A percentile compares a stretch with the other conserved stretches of the same genome.
Evolutionary conservation across 225 moss, liverwort and hornwort species (phyloP).

Genomic region (Anthoceros angustus): DNA sequence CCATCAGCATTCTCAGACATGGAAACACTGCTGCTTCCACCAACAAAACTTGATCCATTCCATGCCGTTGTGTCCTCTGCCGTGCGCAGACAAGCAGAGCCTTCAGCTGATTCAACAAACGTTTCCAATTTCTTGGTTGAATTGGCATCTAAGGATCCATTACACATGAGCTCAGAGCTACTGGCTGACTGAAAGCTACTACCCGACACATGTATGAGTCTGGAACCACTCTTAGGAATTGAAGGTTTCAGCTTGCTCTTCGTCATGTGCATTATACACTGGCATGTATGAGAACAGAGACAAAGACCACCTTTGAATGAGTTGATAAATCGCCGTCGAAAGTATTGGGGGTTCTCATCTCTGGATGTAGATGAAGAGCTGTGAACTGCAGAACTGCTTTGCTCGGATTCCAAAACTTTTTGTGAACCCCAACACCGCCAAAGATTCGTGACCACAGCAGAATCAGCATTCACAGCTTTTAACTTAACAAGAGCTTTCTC

Average conservation of each 20-base stretch:
- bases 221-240: not conserved
- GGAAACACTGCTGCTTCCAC: not conserved
- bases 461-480: slow-evolving; percentile 27
- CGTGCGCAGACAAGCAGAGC: not conserved
- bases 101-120: too few species aligned
- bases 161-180: too few species aligned
- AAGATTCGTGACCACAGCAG: slow-evolving; percentile 26
- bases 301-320: slow-evolving; percentile 71
- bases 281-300: slow-evolving; percentile 65
- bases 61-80: slow-evolving; percentile 6
- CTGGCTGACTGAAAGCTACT: too few species aligned
- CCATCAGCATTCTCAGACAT: slow-evolving; percentile 23
- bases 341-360: slow-evolving; percentile 16
- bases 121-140: too few species aligned
- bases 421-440: slow-evolving; percentile 25
- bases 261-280: slow-evolving; percentile 61
- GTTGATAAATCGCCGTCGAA: slow-evolving; percentile 25
- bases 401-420: slow-evolving; percentile 10
- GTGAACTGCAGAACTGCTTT: slow-evolving; percentile 9
- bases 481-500: slow-evolving; percentile 43
- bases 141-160: too few species aligned
- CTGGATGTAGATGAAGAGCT: slow-evolving; percentile 8
- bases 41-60: not conserved
- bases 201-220: too few species aligned
- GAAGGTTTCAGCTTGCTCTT: slow-evolving; percentile 17